Evolutionary conservation across 805 yeast genomes (phyloP).

Genomic region (Jamesozyma jinghongensis): DNA sequence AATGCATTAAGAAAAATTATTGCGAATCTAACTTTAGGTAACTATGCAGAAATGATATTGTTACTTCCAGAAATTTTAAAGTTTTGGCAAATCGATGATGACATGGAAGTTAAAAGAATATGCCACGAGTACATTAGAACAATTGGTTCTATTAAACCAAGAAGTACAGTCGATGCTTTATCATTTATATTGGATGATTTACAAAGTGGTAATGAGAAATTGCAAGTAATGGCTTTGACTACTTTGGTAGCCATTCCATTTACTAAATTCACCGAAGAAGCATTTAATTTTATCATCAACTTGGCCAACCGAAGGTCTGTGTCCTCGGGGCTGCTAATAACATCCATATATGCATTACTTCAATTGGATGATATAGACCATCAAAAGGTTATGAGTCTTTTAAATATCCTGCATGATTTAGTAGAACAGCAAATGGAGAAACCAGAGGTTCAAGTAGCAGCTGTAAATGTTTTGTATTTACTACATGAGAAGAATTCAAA

Average conservation of each 20-base stretch:
- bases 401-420: constrained; percentile 19
- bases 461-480: constrained; percentile 56
- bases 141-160: constrained; percentile 51
- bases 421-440: constrained; percentile 41
- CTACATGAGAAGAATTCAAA: constrained; percentile 44
- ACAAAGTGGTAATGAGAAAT: constrained; percentile 36
- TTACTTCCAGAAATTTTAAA: constrained; percentile 55
- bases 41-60: constrained; percentile 54
- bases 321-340: constrained; percentile 48
- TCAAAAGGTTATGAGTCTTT: constrained; percentile 40
- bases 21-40: constrained; percentile 78
- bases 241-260: constrained; percentile 54
- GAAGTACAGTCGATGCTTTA: constrained; percentile 46
- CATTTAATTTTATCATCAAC: constrained; percentile 33
- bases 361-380: constrained; percentile 53
- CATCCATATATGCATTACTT: constrained; percentile 63
- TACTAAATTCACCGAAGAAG: constrained; percentile 40
- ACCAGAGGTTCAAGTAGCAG: constrained; percentile 58
- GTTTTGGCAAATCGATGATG: constrained; percentile 47
- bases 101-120: constrained; percentile 61
- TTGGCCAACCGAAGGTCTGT: constrained; percentile 39
- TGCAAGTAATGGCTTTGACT: constrained; percentile 54
- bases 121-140: constrained; percentile 58
- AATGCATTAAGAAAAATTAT: constrained; percentile 59
- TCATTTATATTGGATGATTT: constrained; percentile 48